Evolutionary conservation across 371 early-diverging fungal genomes (phyloP).

Genomic region (Rhizopus sp.): DNA sequence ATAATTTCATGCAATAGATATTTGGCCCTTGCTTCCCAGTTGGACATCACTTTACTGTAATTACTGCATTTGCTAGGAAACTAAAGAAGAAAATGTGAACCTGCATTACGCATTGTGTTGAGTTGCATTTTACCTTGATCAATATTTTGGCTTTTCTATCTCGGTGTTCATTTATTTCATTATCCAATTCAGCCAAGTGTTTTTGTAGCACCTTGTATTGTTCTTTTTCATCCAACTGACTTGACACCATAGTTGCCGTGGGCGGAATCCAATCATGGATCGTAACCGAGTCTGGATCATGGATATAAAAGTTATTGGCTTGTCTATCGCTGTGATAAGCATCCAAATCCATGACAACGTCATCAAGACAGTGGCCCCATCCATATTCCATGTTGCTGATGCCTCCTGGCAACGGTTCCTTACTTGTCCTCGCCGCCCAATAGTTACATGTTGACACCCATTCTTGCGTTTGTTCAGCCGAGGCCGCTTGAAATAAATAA

Average conservation of each 20-base stretch:
- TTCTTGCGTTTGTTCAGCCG: constrained; percentile 66
- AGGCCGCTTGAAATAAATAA: constrained; percentile 81
- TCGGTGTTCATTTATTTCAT: constrained; percentile 45
- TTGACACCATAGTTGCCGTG: constrained; percentile 36
- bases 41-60: constrained; percentile 67
- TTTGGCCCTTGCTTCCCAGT: constrained; percentile 84
- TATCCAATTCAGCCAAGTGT: constrained; percentile 33
- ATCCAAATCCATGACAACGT: constrained; percentile 35
- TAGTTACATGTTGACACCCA: constrained; percentile 91
- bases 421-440: constrained; percentile 91
- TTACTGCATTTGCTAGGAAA: constrained; percentile 57
- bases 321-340: constrained; percentile 7
- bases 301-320: constrained; percentile 3
- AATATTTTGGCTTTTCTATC: constrained; percentile 45
- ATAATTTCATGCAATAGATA: constrained; percentile 82
- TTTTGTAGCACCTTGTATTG: constrained; percentile 37
- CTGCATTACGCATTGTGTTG: too few species aligned
- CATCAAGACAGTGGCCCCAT: constrained; percentile 74
- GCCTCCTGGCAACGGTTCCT: constrained; percentile 85
- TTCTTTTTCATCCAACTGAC: constrained; percentile 36
- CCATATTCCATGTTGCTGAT: constrained; percentile 90
- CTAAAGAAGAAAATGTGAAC: constrained; percentile 15
- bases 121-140: constrained; percentile 29
- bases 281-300: constrained; percentile 31
- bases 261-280: constrained; percentile 53